Percentiles rank a stretch among this genome's conserved stretches.
Evolutionary conservation across 768 basidiomycete genomes (phyloP).

Genomic region (Mycena capillaripes): DNA sequence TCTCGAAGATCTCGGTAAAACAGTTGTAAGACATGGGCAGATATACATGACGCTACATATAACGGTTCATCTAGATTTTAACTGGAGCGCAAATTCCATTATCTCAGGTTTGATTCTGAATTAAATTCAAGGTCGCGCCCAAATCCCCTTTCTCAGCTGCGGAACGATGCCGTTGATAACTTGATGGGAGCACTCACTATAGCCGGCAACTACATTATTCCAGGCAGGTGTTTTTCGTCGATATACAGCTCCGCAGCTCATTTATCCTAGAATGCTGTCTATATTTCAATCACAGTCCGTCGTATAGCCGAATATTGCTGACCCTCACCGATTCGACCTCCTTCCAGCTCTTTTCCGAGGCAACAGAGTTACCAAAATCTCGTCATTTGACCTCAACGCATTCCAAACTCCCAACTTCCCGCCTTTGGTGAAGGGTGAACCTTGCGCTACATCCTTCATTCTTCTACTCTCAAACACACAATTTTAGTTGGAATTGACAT

Average conservation of each 20-base stretch:
- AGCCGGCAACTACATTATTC: slow-evolving; percentile 93
- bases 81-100: slow-evolving; percentile 97
- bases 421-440: slow-evolving; percentile 81
- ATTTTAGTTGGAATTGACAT: slow-evolving; percentile 89
- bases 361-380: slow-evolving; percentile 86
- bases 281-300: slow-evolving; percentile 85
- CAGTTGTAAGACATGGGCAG: slow-evolving; percentile 68
- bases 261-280: slow-evolving; percentile 78
- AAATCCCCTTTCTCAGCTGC: slow-evolving; percentile 87
- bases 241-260: neutral
- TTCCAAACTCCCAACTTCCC: slow-evolving; percentile 90
- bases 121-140: too few relatives aligned
- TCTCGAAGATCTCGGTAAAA: slow-evolving; percentile 93
- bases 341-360: slow-evolving; percentile 76
- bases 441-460: slow-evolving; percentile 1
- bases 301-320: neutral
- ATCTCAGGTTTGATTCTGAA: too few relatives aligned
- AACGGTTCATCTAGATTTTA: slow-evolving; percentile 69
- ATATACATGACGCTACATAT: neutral
- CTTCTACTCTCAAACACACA: neutral
- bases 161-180: slow-evolving; percentile 97
- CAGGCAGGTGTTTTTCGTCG: slow-evolving; percentile 64
- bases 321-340: neutral
- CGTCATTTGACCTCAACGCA: slow-evolving; percentile 86
- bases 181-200: slow-evolving; percentile 90